Percentiles rank a stretch among this genome's conserved stretches.
Evolutionary conservation across 257 asterid species (phyloP).

Genomic region (Penstemon newberryi): DNA sequence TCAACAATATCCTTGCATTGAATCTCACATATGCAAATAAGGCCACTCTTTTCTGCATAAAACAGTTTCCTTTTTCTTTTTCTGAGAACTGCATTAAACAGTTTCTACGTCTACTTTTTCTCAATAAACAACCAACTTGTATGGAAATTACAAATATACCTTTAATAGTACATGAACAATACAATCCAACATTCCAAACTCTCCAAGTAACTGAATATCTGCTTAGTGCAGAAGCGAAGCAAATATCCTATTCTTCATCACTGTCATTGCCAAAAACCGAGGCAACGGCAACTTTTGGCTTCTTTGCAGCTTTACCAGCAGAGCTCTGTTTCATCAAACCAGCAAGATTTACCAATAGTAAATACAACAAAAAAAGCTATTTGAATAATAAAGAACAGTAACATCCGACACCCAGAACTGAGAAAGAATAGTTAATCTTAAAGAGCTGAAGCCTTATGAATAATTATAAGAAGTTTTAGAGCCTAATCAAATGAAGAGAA

Average conservation of each 20-base stretch:
- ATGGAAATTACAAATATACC: not conserved
- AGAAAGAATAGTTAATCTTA: not conserved
- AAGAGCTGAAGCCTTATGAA: too few relatives aligned
- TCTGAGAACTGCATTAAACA: not conserved
- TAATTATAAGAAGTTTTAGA: too few relatives aligned
- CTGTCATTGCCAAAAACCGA: slow-evolving; percentile 73
- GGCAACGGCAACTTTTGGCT: slow-evolving; percentile 72
- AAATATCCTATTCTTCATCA: slow-evolving; percentile 61
- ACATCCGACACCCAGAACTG: slow-evolving; percentile 16
- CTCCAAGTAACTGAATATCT: slow-evolving; percentile 13
- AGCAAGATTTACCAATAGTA: slow-evolving; percentile 13
- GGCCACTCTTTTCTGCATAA: too few relatives aligned
- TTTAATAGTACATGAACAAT: slow-evolving; percentile 12
- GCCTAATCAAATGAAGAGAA: not conserved
- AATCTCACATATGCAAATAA: too few relatives aligned
- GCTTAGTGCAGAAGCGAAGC: not conserved
- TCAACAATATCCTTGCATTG: too few relatives aligned
- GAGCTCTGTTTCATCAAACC: slow-evolving; percentile 46
- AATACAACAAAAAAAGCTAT: slow-evolving; percentile 3
- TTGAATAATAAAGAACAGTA: not conserved
- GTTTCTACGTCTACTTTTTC: not conserved
- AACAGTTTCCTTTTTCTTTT: too few relatives aligned
- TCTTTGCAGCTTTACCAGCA: slow-evolving; percentile 50
- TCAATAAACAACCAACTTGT: not conserved
- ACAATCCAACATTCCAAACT: slow-evolving; percentile 18